Base-by-base conservation (phyloP, 805 yeast genomes). In the Kazachstania africana region DNA sequence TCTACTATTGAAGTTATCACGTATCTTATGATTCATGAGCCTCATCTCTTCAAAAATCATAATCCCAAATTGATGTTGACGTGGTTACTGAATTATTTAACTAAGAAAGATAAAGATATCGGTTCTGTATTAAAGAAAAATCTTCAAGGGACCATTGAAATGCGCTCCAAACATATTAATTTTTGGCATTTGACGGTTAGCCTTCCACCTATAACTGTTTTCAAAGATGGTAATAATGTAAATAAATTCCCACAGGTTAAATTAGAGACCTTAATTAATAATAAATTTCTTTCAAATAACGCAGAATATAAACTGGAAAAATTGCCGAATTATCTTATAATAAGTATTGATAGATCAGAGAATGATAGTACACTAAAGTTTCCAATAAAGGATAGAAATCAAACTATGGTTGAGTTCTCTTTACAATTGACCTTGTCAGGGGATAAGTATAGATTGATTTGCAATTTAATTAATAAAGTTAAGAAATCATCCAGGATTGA, bases 1-100 rank as follows among this genome's bases (percentile, higher is more conserved):
- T 74, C 88, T 0, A 76, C 83, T 1, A 78, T 72, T 45, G 83
- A 76, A 31, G 53, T 82, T 6, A 47, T 77, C 27, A 73, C 73
- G 36, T 59, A 56, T 37, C 52, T 77, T 4, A 52, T 67, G 2
- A 43, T 55, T 1, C 34, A 48, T n/a, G 62, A 78, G 1, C 60
- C 65, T 27, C 65, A 62, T 32, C 46, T 52, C 26, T 70, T 68
- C 43, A 20, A 13, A 15, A n/a, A 18, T 10, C 16, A 19, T 2
- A 26, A 23, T 6, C 8, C 5, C 3, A 70, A 71, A 1, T 70
- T 68, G 37, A 56, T 55, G 10, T 71, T 80, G 36, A 40, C 78
- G 4, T 79, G 87, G 84, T 33, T 79, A 9, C 37, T 80, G 12
- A 73, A 74, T 40, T 50, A 52, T 3, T 37, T 75, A 21, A 58